Base-by-base conservation (phyloP, 23 red algal species). In the Rhodosorus marinus region DNA sequence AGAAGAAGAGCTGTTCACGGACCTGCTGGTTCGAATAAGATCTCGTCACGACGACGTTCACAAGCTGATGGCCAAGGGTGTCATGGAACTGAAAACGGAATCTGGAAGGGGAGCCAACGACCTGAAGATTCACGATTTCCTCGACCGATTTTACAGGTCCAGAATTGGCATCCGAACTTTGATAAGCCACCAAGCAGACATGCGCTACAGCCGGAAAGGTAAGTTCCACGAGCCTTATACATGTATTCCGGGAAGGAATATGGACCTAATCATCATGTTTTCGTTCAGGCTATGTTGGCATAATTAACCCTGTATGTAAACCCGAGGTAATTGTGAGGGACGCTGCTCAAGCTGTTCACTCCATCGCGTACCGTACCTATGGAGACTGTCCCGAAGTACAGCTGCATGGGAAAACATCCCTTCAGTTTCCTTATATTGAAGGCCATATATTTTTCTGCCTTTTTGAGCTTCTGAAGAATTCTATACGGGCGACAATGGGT, bases 111-210 rank as follows among this genome's bases (percentile, higher is more conserved):
- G 64, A 28, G 47, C 71, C 1, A 57, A 67, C n/a, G 76, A 95
- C 67, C 48, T 85, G n/a, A 69, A 80, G 54, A 79, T 95, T 60
- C 66, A 66, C 43, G 54, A 61, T 35, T 95, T 95, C 51, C 51
- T 95, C 3, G 88, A 95, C 31, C 60, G 88, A 9, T 95, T 95
- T 52, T 95, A 95, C 57, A 72, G 64, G 77, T 84, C 78, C 14
- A 55, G 88, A 5, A 95, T 95, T 49, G 77, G 88, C 17, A 83
- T 95, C 50, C 77, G 88, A 9, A 71, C 85, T 0, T 54, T 95
- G 17, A 78, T 95, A 45, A 64, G 55, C 31, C 88, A 95, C 24
- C 88, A 95, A 51, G 48, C 85, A 4, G 70, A 62, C 31, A 69
- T 95, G 38, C 54, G 52, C 6, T 47, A 49, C n/a, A n/a, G n/a